These are phyloP conservation scores for Citeromyces hawaiiensis DNA, from an alignment of 1,139 yeast genomes.

Conservation along the genomic window DNA sequence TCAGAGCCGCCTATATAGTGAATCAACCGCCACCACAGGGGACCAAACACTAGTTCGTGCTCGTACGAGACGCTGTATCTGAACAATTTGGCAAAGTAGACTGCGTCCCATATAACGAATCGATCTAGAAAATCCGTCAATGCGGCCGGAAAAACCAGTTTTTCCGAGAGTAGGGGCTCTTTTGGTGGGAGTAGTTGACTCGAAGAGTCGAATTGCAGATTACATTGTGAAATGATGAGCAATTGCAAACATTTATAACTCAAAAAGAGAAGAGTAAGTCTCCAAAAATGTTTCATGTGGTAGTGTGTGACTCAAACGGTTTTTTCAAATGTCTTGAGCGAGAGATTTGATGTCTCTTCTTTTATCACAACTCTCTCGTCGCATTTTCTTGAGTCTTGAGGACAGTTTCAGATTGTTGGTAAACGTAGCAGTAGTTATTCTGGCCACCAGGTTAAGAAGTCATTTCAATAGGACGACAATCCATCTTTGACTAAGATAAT, in stretches of 20 bases:
- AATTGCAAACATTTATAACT: not conserved
- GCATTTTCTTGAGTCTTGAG: no score
- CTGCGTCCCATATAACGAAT: conserved; percentile 75
- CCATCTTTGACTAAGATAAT: no score
- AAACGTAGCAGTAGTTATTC: no score
- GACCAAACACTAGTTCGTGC: conserved; percentile 86
- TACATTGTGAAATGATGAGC: conserved; percentile 1
- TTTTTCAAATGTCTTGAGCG: no score
- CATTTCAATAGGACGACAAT: no score
- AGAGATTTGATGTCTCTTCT: no score
- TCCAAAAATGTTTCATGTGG: no score
- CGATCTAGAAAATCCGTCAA: conserved; percentile 18
- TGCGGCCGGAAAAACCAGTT: not conserved
- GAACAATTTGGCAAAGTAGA: conserved; percentile 55
- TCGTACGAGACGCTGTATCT: conserved; percentile 42
- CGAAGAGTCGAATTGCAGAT: conserved; percentile 24
- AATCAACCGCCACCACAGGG: conserved; percentile 55
- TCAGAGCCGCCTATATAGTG: conserved; percentile 7
- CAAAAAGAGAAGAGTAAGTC: not conserved
- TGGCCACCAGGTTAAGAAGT: no score
- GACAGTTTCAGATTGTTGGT: no score
- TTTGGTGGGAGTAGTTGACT: conserved; percentile 18
- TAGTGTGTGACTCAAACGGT: no score
- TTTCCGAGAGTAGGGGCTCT: not conserved
- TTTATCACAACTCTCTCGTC: no score